Evolutionary conservation across 208 protist species (phyloP), one percentile per base, ranked within the genome.

Genomic region (Leishmania tropica): DNA sequence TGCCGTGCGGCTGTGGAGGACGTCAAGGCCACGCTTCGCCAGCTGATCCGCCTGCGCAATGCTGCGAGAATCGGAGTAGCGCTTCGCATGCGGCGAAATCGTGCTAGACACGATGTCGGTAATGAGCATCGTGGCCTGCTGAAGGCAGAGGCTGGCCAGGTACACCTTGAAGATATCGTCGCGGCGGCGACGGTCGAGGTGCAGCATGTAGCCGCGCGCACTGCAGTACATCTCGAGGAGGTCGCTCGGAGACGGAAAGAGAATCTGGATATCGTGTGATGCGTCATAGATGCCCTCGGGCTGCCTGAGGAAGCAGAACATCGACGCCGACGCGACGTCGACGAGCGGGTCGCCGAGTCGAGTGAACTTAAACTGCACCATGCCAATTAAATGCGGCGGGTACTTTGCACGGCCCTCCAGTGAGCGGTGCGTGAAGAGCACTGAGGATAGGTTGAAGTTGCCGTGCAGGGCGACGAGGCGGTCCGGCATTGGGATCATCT

Each of bases 111-210:
- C 80, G 35, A 89, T 60, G 11, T 83, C 83, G 37, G 81, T 82
- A 48, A 90, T 87, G n/a, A 91, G 67, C 68, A 86, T 88, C 11
- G 70, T 70, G 21, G 90, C 89, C 8, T 84, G 67, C 47, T 92
- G 89, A 51, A 94, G 81, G 75, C 92, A 96, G 40, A 91, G 76
- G 11, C 86, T 87, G 51, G 90, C 85, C 2, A 96, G 72, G 83
- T 96, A 96, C 28, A 96, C 90, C 65, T 81, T 91, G 83, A 96
- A 96, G 68, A 96, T 94, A 68, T 88, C 86, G 45, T 96, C 88
- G 40, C 92, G 87, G 42, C 84, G 81, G 31, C 53, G 78, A 28
- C 85, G 77, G 73, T 91, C 89, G 53, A 96, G 79, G 67, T 89
- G 84, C 48, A 84, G 89, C 89, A 94, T 89, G 84, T 96, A 96